Evolutionary conservation across 108 stramenopile species (phyloP).

Genomic region (Fragilaria radians): DNA sequence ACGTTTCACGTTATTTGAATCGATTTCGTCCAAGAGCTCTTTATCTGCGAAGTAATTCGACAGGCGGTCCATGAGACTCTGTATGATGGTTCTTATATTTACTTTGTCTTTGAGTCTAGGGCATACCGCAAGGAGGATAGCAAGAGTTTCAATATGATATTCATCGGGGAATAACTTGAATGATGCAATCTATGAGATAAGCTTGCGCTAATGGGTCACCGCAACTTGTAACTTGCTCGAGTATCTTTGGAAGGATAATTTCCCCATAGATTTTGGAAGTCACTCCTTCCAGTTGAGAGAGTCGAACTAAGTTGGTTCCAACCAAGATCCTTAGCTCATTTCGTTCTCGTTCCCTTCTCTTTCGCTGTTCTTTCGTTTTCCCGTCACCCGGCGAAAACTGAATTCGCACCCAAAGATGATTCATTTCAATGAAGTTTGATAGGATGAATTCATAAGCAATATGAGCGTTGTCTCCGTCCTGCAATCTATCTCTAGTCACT

Average conservation of each 20-base stretch:
- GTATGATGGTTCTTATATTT: constrained; percentile 89
- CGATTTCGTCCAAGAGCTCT: constrained; percentile 66
- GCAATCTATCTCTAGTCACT: constrained; percentile 81
- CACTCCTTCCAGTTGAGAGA: constrained; percentile 91
- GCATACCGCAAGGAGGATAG: constrained; percentile 79
- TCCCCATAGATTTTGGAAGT: constrained; percentile 78
- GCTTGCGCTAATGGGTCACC: constrained; percentile 95
- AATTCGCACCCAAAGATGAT: constrained; percentile 98
- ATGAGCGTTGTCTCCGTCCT: constrained; percentile 62
- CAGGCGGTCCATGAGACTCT: constrained; percentile 90
- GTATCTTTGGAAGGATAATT: constrained; percentile 71
- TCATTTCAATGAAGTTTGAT: constrained; percentile 94
- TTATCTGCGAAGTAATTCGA: constrained; percentile 76
- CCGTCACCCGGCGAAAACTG: constrained; percentile 83
- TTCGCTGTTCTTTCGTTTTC: constrained; percentile 72
- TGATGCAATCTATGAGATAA: constrained; percentile 97
- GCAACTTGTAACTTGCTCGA: constrained; percentile 88
- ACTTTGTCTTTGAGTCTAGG: constrained; percentile 92
- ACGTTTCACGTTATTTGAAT: constrained; percentile 70
- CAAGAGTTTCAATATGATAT: constrained; percentile 95
- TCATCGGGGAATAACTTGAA: constrained; percentile 97
- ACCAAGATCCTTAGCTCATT: constrained; percentile 95
- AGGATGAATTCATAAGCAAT: constrained; percentile 94
- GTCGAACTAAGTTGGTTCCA: constrained; percentile 93
- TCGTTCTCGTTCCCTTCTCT: constrained; percentile 92